Evolutionary conservation across 306 rosid genomes (phyloP).

Genomic region (Argentina anserina): DNA sequence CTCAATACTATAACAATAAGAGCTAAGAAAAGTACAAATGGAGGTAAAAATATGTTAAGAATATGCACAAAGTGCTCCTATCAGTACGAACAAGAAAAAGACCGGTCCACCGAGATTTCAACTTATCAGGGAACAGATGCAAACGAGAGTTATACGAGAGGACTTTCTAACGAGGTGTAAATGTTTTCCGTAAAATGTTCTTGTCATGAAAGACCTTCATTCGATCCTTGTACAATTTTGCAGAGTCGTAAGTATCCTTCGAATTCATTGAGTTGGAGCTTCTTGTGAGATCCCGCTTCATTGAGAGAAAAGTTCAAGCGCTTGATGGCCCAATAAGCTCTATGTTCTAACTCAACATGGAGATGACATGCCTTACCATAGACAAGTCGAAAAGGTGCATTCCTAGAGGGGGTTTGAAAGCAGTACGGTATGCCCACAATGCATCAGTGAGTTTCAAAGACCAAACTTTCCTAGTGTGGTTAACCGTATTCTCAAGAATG

Average conservation of each 20-base stretch:
- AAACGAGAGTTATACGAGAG: neutral
- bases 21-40: too few relatives aligned
- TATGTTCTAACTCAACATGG: neutral
- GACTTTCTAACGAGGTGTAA: neutral
- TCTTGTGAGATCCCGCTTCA: neutral
- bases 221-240: neutral
- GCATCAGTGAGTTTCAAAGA: too few relatives aligned
- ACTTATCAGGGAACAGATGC: neutral
- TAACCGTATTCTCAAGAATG: too few relatives aligned
- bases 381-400: too few relatives aligned
- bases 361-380: too few relatives aligned
- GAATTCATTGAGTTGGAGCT: neutral
- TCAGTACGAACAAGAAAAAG: neutral
- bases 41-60: too few relatives aligned
- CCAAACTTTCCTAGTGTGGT: too few relatives aligned
- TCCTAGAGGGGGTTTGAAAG: too few relatives aligned
- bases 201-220: neutral
- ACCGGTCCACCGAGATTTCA: neutral
- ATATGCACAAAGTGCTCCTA: too few relatives aligned
- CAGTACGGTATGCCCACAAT: too few relatives aligned
- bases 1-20: too few relatives aligned
- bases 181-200: neutral
- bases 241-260: neutral
- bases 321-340: neutral
- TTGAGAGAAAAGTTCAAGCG: neutral